Conservation (phyloP, 108 stramenopile species). For the Fragilaria radians region DNA sequence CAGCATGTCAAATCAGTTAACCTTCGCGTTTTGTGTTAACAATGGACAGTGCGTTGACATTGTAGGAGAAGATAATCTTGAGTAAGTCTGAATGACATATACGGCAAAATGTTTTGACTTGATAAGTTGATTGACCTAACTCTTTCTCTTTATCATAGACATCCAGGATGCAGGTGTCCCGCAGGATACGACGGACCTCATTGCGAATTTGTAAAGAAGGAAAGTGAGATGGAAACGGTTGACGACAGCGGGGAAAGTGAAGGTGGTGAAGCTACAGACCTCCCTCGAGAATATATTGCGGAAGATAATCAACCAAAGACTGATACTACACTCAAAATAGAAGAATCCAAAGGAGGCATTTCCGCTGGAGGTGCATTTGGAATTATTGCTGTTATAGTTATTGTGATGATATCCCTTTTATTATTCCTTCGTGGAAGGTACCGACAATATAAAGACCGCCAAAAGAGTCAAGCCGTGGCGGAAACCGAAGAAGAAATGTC, state of each 20-base stretch:
- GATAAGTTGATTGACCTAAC: not conserved
- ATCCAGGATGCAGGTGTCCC: conserved; percentile 25
- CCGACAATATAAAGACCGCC: too few species aligned
- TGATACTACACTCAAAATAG: too few species aligned
- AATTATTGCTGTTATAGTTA: not conserved
- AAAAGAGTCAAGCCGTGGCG: too few species aligned
- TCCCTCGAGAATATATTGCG: too few species aligned
- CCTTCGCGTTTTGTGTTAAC: conserved; percentile 20
- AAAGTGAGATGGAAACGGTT: not conserved
- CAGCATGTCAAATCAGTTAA: not conserved
- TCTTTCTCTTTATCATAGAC: conserved; percentile 9
- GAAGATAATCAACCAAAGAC: too few species aligned
- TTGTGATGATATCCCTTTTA: too few species aligned
- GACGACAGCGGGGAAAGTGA: not conserved
- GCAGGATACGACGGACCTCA: conserved; percentile 23
- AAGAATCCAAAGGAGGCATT: not conserved
- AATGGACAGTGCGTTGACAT: conserved; percentile 15
- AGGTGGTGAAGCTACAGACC: not conserved
- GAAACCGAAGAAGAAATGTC: not conserved
- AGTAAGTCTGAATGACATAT: not conserved
- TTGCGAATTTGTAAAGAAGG: conserved; percentile 13
- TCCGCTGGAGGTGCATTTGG: not conserved
- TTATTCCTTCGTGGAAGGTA: too few species aligned
- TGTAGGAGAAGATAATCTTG: not conserved
- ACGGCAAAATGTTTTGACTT: not conserved